These are phyloP conservation scores for Zymoseptoria passerinii DNA, from an alignment of 2,329 filamentous ascomycete species.

Conservation along the genomic window DNA sequence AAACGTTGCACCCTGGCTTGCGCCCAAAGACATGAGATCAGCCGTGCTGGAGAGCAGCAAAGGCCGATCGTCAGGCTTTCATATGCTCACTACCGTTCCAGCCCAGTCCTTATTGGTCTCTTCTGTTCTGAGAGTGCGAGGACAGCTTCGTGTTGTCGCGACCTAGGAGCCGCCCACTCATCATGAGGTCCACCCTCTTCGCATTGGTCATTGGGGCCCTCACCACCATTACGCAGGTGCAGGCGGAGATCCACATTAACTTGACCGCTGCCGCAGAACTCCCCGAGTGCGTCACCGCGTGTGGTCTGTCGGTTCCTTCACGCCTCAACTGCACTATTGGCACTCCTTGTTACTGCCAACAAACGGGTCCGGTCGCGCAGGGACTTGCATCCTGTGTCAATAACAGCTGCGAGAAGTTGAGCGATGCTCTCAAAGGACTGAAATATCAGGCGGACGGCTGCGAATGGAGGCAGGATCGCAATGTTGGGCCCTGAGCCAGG, in stretches of 20 bases:
- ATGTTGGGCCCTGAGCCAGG: not conserved
- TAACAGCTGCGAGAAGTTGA: not conserved
- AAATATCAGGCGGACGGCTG: not conserved
- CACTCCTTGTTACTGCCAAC: not conserved
- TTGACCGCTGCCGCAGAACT: not conserved
- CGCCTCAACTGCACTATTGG: not conserved
- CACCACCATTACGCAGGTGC: not conserved
- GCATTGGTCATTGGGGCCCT: not conserved
- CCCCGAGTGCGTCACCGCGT: not conserved
- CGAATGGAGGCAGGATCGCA: not conserved
- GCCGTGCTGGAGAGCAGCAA: too few relatives aligned
- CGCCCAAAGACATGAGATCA: too few relatives aligned
- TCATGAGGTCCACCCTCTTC: not conserved
- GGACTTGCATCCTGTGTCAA: not conserved
- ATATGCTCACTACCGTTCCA: too few relatives aligned
- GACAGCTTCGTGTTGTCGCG: not conserved
- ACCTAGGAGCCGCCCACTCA: not conserved
- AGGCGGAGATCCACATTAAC: not conserved
- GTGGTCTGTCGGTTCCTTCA: not conserved
- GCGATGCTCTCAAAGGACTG: not conserved
- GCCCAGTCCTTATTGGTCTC: too few relatives aligned
- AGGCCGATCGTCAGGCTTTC: too few relatives aligned
- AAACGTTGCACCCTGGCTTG: too few relatives aligned
- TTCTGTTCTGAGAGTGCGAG: not conserved
- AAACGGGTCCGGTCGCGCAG: not conserved